Conservation (phyloP, 2,329 filamentous ascomycete species). For the Furcasterigmium sp. region DNA sequence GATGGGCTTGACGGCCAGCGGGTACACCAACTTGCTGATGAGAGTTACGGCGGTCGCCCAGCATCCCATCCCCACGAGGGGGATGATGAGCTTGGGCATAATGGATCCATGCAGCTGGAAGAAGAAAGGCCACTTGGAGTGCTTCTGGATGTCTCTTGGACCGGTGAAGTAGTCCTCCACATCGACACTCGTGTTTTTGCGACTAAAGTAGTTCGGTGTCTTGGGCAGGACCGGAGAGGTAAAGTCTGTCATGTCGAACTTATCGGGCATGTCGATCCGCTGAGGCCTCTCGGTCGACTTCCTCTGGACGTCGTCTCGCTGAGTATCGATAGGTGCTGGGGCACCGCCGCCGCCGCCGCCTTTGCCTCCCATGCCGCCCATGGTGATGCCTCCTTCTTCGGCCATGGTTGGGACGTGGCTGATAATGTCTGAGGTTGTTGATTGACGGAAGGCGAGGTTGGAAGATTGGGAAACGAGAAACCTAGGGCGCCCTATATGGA, state of each 20-base stretch:
- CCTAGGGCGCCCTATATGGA: too few relatives aligned
- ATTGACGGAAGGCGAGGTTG: neutral
- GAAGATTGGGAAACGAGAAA: neutral
- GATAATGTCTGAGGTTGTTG: too few relatives aligned
- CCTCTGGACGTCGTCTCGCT: neutral
- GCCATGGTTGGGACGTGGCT: neutral
- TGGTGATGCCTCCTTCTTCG: neutral
- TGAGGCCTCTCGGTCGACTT: neutral
- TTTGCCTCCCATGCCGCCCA: neutral
- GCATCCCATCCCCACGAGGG: constrained; percentile 52
- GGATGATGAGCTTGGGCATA: constrained; percentile 68
- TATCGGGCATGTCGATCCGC: neutral
- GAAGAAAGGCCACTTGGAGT: constrained; percentile 74
- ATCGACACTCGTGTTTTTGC: constrained; percentile 32
- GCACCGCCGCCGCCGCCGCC: neutral
- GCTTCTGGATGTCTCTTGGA: constrained; percentile 64
- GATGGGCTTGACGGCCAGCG: constrained; percentile 36
- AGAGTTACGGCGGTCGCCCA: constrained; percentile 65
- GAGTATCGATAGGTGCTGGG: neutral
- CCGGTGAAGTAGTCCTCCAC: constrained; percentile 59
- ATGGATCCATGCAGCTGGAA: constrained; percentile 73
- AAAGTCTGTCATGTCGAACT: constrained; percentile 16
- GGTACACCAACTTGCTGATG: constrained; percentile 40
- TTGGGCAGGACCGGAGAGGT: constrained; percentile 24
- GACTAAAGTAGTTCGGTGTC: constrained; percentile 23